phyloP scores from a whole-genome alignment of 768 basidiomycete species.

The Leucogyrophana mollusca region DNA sequence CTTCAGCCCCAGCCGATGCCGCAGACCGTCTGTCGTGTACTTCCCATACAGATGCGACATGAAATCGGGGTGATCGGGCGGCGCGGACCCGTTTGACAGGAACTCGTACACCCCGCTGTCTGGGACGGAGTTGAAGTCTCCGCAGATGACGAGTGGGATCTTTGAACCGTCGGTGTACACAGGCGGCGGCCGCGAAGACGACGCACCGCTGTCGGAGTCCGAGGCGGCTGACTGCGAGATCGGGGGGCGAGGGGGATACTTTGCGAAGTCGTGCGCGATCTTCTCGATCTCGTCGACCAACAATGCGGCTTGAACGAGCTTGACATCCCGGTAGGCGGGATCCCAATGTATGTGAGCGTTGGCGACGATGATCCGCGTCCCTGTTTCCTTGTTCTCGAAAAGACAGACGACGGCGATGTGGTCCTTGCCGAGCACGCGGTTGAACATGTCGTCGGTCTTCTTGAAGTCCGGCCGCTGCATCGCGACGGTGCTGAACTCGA shows the following conservation, averaged over 20 bases:
- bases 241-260: constrained; percentile 68
- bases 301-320: constrained; percentile 93
- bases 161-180: constrained; percentile 79
- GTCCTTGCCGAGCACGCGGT: constrained; percentile 93
- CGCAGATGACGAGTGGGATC: constrained; percentile 89
- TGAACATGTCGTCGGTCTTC: constrained; percentile 99
- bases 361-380: constrained; percentile 83
- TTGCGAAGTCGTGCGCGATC: constrained; percentile 80
- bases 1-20: constrained; percentile 79
- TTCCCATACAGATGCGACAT: constrained; percentile 87
- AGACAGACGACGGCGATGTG: constrained; percentile 87
- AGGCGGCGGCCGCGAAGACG: constrained; percentile 52
- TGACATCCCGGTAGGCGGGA: constrained; percentile 90
- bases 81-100: constrained; percentile 66
- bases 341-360: constrained; percentile 96
- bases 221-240: constrained; percentile 29
- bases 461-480: constrained; percentile 93
- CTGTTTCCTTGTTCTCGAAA: constrained; percentile 84
- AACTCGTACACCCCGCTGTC: constrained; percentile 91
- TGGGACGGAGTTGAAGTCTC: constrained; percentile 94
- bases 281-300: constrained; percentile 92
- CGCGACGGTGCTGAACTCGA: constrained; percentile 92
- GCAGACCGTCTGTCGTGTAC: constrained; percentile 88
- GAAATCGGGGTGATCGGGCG: constrained; percentile 86
- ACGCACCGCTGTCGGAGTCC: constrained; percentile 19